Percentiles rank a stretch among this genome's conserved stretches.
Evolutionary conservation across 257 asterid species (phyloP).

Genomic region (Ajuga chamaepitys): DNA sequence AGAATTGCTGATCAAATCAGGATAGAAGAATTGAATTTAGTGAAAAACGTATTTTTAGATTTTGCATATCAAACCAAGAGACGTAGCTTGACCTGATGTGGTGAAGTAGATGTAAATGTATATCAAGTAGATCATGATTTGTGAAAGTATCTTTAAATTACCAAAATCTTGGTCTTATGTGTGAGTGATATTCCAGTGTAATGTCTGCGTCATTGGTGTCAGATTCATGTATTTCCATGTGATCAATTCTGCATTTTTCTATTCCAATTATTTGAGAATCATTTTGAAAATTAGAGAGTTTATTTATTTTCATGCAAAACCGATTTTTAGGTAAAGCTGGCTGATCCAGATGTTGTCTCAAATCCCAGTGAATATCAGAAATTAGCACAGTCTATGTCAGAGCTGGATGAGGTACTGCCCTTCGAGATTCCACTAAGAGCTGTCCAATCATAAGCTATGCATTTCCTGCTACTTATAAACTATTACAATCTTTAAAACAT

Average conservation of each 20-base stretch:
- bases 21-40: background rate
- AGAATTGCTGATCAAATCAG: background rate
- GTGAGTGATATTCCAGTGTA: background rate
- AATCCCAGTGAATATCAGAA: constrained; percentile 92
- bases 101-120: constrained; percentile 8
- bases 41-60: background rate
- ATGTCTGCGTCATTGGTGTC: background rate
- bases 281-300: background rate
- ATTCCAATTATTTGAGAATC: constrained; percentile 6
- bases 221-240: constrained; percentile 3
- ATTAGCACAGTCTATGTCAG: constrained; percentile 84
- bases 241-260: constrained; percentile 3
- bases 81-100: background rate
- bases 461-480: background rate
- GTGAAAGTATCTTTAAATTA: background rate
- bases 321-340: constrained; percentile 61
- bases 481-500: constrained; percentile 14
- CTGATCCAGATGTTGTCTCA: constrained; percentile 87
- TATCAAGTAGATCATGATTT: background rate
- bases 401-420: constrained; percentile 81
- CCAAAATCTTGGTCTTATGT: background rate
- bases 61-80: background rate
- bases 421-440: constrained; percentile 6
- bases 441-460: constrained; percentile 1
- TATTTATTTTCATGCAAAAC: constrained; percentile 4